Evolutionary conservation across 768 basidiomycete genomes (phyloP).

Genomic region (Boletus rubroflammeus): DNA sequence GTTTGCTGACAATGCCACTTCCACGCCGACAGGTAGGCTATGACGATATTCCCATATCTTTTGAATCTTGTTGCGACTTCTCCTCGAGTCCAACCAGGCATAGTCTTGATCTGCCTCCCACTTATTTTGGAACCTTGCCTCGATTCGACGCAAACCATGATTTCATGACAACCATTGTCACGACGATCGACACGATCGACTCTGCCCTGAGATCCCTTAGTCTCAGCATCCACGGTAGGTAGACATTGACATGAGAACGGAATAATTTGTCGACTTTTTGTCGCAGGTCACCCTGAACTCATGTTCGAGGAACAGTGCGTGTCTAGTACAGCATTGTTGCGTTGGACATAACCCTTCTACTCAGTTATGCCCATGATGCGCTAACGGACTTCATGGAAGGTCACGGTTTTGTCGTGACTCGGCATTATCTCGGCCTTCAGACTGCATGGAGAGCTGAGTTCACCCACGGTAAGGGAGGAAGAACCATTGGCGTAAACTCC

Average conservation of each 20-base stretch:
- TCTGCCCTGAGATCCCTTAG: slow-evolving; percentile 59
- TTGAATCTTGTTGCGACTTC: slow-evolving; percentile 45
- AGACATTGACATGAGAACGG: neutral
- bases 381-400: slow-evolving; percentile 63
- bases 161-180: slow-evolving; percentile 52
- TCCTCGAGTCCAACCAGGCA: slow-evolving; percentile 26
- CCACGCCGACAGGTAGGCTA: slow-evolving; percentile 7
- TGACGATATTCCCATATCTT: slow-evolving; percentile 28
- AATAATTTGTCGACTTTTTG: slow-evolving; percentile 6
- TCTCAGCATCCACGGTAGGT: slow-evolving; percentile 66
- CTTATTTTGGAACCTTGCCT: slow-evolving; percentile 33
- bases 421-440: slow-evolving; percentile 62
- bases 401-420: slow-evolving; percentile 69
- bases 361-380: slow-evolving; percentile 68
- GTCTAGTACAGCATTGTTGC: neutral
- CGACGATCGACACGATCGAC: slow-evolving; percentile 48
- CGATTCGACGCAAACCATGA: slow-evolving; percentile 26
- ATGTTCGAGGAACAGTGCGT: slow-evolving; percentile 62
- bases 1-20: neutral
- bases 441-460: slow-evolving; percentile 82
- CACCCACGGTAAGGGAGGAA: slow-evolving; percentile 53
- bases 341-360: slow-evolving; percentile 5
- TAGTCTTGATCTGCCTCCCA: slow-evolving; percentile 37
- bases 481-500: slow-evolving; percentile 73
- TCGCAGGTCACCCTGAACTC: slow-evolving; percentile 62